Evolutionary conservation across 75 land plant genomes (phyloP).

Genomic region (Chamaecyparis obtusa): DNA sequence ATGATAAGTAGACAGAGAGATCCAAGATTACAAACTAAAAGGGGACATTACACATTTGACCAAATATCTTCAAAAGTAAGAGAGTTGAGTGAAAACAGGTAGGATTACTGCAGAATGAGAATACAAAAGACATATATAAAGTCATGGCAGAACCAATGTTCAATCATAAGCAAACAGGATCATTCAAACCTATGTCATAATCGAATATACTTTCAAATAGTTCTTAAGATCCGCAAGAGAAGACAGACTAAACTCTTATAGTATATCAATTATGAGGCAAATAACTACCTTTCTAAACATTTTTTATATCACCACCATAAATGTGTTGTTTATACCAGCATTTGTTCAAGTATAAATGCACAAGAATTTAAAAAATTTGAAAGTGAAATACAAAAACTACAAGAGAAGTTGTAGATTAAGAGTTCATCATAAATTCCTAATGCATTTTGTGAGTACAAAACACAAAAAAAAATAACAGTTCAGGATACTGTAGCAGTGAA

Average conservation of each 20-base stretch:
- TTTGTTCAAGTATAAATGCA: not conserved
- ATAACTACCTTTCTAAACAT: not conserved
- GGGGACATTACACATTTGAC: too few species aligned
- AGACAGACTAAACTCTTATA: not conserved
- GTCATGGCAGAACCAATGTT: not conserved
- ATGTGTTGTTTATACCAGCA: not conserved
- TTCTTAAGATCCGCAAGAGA: not conserved
- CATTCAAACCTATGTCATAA: not conserved
- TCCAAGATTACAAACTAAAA: too few species aligned
- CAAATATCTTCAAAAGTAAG: too few species aligned
- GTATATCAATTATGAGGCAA: not conserved
- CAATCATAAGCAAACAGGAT: not conserved
- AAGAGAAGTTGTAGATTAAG: not conserved
- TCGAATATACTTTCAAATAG: not conserved
- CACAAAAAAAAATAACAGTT: not conserved
- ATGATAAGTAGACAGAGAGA: too few species aligned
- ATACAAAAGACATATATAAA: too few species aligned
- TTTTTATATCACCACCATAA: not conserved
- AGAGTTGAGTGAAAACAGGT: too few species aligned
- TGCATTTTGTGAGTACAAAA: not conserved
- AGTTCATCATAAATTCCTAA: slow-evolving; percentile 3
- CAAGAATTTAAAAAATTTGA: not conserved
- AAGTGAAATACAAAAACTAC: not conserved
- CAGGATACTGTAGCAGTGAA: slow-evolving; percentile 5
- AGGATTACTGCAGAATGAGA: too few species aligned